Conservation (phyloP, 1,284 basidiomycete species). For the Mycena citricolor region DNA sequence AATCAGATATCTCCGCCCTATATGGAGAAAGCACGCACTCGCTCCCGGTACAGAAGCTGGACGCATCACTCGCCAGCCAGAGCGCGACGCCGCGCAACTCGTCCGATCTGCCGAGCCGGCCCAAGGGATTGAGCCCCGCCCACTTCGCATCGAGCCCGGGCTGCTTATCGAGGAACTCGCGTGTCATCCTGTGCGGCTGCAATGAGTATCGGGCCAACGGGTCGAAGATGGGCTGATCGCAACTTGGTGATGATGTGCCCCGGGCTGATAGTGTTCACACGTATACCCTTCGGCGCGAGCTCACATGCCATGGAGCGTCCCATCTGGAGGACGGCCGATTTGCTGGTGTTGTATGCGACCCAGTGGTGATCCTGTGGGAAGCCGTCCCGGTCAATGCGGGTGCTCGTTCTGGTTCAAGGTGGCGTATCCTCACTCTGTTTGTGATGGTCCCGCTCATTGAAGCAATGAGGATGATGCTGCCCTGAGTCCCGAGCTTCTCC, state of each 20-base stretch:
- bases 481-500: conserved; percentile 62
- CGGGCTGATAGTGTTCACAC: conserved; percentile 70
- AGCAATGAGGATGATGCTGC: conserved; percentile 77
- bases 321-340: conserved; percentile 79
- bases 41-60: conserved; percentile 67
- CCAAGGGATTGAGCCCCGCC: conserved; percentile 68
- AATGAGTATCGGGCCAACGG: neutral
- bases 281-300: conserved; percentile 64
- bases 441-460: conserved; percentile 83
- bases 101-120: conserved; percentile 67
- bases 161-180: conserved; percentile 61
- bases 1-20: neutral
- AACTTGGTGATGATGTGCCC: conserved; percentile 72
- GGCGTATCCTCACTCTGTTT: conserved; percentile 50
- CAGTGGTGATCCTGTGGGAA: conserved; percentile 56
- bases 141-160: conserved; percentile 62
- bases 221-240: conserved; percentile 25
- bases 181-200: conserved; percentile 60
- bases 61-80: conserved; percentile 71
- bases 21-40: conserved; percentile 51
- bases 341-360: conserved; percentile 77
- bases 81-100: conserved; percentile 72
- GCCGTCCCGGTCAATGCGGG: neutral
- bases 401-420: conserved; percentile 22
- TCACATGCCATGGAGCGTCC: conserved; percentile 79